Conservation (phyloP, 2,329 filamentous ascomycete genomes). For the Thelonectria rubi region DNA sequence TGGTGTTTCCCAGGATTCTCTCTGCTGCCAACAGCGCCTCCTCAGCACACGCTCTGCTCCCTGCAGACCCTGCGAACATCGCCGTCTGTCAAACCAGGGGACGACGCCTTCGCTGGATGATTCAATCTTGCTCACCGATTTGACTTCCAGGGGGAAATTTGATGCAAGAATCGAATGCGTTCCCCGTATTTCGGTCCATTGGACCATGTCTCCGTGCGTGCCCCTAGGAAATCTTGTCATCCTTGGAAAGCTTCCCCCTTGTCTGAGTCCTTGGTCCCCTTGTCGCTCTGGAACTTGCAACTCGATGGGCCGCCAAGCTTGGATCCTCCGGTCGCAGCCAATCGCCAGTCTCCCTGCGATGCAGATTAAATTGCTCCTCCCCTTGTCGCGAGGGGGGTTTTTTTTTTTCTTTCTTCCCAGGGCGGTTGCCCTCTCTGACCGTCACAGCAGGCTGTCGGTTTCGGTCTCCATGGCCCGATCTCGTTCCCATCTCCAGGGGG, state of each 20-base stretch:
- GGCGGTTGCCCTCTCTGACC: no score
- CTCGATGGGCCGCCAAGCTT: slow-evolving; percentile 28
- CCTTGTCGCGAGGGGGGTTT: no score
- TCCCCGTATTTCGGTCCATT: neutral
- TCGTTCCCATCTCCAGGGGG: slow-evolving; percentile 6
- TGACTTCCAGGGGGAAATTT: neutral
- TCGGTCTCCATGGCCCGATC: slow-evolving; percentile 18
- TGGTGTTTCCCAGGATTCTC: neutral
- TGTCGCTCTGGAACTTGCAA: no score
- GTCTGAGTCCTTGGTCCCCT: no score
- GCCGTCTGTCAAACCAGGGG: neutral
- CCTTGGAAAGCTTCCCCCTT: no score
- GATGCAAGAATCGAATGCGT: neutral
- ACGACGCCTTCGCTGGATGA: neutral
- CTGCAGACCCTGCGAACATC: slow-evolving; percentile 7
- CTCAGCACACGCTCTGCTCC: slow-evolving; percentile 11
- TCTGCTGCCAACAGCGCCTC: no score
- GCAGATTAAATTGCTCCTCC: slow-evolving; percentile 41
- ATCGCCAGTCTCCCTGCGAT: slow-evolving; percentile 30
- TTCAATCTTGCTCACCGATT: slow-evolving; percentile 1
- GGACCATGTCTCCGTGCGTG: slow-evolving; percentile 19
- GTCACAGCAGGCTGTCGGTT: neutral
- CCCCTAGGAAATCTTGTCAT: no score
- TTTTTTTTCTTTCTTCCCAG: no score
- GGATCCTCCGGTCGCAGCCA: slow-evolving; percentile 30